Evolutionary conservation across 1,139 yeast genomes (phyloP).

Genomic region (Suhomyces coccinellae): DNA sequence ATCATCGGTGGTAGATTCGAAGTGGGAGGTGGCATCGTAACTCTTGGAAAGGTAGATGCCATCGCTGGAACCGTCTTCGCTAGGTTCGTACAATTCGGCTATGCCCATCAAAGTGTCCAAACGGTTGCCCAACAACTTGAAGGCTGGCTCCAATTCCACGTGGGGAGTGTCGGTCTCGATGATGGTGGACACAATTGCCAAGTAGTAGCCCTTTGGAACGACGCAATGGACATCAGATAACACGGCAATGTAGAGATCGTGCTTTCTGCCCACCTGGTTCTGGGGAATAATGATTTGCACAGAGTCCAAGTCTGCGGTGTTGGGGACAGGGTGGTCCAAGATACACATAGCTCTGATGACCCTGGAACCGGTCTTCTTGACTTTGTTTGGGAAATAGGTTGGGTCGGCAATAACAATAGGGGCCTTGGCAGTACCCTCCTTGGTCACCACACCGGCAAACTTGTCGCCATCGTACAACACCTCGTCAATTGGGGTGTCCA

Average conservation of each 20-base stretch:
- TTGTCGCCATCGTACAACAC: constrained; percentile 65
- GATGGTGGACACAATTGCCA: constrained; percentile 93
- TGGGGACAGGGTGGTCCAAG: constrained; percentile 85
- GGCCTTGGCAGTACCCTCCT: constrained; percentile 89
- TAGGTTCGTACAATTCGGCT: constrained; percentile 88
- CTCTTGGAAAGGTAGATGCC: constrained; percentile 82
- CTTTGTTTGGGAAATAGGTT: constrained; percentile 92
- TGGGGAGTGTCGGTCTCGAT: constrained; percentile 95
- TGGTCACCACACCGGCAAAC: constrained; percentile 83
- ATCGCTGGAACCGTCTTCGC: constrained; percentile 76
- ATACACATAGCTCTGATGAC: constrained; percentile 96
- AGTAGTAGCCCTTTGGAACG: constrained; percentile 82
- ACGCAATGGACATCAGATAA: constrained; percentile 90
- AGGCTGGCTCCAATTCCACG: constrained; percentile 90
- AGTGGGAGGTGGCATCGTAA: constrained; percentile 93
- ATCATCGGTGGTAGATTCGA: constrained; percentile 95
- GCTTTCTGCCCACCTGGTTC: constrained; percentile 89
- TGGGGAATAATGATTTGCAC: constrained; percentile 95
- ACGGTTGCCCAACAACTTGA: constrained; percentile 78
- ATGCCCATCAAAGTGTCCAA: constrained; percentile 94
- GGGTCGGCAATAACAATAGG: constrained; percentile 97
- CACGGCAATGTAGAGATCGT: constrained; percentile 92
- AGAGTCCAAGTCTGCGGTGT: constrained; percentile 82
- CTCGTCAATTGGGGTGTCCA: constrained; percentile 94
- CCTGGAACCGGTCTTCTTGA: constrained; percentile 77